Conservation (phyloP, 2,329 filamentous ascomycete species). For the Fusarium sp. region DNA sequence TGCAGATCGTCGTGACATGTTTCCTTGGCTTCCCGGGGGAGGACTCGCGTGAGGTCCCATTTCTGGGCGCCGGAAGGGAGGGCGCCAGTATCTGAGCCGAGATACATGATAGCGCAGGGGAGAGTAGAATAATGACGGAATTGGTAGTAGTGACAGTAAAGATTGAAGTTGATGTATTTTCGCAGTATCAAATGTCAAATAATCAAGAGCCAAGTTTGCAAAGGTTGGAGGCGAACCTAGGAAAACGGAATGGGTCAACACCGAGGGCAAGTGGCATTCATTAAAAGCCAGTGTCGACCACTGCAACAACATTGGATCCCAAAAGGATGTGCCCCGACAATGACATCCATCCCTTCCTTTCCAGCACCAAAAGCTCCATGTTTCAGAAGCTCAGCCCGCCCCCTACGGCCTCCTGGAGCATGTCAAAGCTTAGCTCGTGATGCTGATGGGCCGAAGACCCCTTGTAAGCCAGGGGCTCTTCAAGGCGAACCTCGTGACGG, state of each 20-base stretch:
- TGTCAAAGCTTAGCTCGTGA: conserved; percentile 19
- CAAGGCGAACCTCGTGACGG: not conserved
- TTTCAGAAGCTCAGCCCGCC: conserved; percentile 42
- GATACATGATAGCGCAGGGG: conserved; percentile 30
- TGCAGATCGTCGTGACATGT: conserved; percentile 31
- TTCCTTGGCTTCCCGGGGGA: conserved; percentile 38
- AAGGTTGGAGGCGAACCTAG: conserved; percentile 14
- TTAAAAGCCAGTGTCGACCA: conserved; percentile 28
- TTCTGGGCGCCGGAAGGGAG: conserved; percentile 21
- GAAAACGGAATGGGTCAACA: conserved; percentile 1
- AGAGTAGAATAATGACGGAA: conserved; percentile 7
- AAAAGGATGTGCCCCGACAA: not conserved
- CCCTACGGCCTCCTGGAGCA: not conserved
- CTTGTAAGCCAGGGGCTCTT: conserved; percentile 17
- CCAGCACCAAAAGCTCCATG: conserved; percentile 35
- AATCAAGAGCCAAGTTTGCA: conserved; percentile 10
- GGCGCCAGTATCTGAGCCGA: conserved; percentile 19
- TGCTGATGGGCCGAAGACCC: conserved; percentile 3
- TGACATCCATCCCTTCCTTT: conserved; percentile 13
- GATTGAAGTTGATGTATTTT: conserved; percentile 7
- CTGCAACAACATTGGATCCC: conserved; percentile 4
- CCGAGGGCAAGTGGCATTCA: conserved; percentile 23
- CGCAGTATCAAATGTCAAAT: not conserved
- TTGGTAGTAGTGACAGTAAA: conserved; percentile 20
- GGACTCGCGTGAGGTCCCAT: conserved; percentile 35